A percentile compares a stretch with the other conserved stretches of the same genome.
Conservation (phyloP, 768 basidiomycete genomes). For the Naganishia randhawae region DNA sequence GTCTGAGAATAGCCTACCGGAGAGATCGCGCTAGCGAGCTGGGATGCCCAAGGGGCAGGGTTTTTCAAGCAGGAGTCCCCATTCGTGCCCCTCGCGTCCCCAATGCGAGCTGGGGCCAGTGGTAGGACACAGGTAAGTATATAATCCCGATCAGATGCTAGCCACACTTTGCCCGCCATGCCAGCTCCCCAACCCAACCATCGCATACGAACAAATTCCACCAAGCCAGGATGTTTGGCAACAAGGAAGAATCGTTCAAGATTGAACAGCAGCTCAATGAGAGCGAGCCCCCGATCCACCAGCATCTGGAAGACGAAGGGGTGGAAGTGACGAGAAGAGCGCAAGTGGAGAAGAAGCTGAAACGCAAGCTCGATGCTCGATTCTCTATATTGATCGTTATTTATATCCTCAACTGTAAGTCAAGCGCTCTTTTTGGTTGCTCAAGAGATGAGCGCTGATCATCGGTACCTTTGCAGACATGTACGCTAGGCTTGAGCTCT, state of each 20-base stretch:
- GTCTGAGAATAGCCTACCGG: not conserved
- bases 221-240: not conserved
- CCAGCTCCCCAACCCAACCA: not conserved
- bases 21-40: not conserved
- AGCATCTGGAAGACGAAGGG: constrained; percentile 17
- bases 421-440: not conserved
- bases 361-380: constrained; percentile 48
- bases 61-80: not conserved
- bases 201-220: too few relatives aligned
- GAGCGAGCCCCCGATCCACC: constrained; percentile 4
- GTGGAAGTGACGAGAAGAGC: not conserved
- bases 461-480: not conserved
- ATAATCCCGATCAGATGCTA: not conserved
- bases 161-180: not conserved
- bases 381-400: constrained; percentile 43
- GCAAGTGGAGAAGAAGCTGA: constrained; percentile 45
- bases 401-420: constrained; percentile 41
- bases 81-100: not conserved
- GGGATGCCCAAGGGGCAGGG: not conserved
- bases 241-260: not conserved
- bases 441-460: not conserved
- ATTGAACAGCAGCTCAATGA: not conserved
- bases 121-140: not conserved
- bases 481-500: not conserved
- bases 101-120: not conserved